Percentiles rank a stretch among this genome's conserved stretches.
These are phyloP conservation scores for Suillus decipiens DNA, from an alignment of 768 basidiomycete species.

Conservation along the genomic window DNA sequence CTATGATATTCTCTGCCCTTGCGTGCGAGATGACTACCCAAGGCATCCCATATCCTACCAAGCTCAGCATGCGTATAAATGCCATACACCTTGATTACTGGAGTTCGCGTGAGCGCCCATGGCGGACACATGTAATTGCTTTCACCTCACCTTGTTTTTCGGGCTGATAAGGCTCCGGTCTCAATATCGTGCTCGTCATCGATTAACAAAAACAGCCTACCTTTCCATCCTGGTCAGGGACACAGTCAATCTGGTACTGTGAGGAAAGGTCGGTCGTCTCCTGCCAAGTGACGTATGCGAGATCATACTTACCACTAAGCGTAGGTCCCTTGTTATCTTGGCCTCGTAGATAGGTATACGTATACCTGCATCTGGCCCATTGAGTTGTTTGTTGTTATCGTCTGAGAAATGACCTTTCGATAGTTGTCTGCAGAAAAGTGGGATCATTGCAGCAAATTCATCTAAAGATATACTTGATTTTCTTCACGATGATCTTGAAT, in stretches of 20 bases:
- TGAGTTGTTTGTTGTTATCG: slow-evolving; percentile 66
- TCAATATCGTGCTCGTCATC: neutral
- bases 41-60: slow-evolving; percentile 47
- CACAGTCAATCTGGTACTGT: slow-evolving; percentile 53
- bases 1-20: slow-evolving; percentile 54
- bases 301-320: slow-evolving; percentile 46
- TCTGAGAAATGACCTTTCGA: slow-evolving; percentile 70
- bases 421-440: slow-evolving; percentile 49
- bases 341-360: slow-evolving; percentile 73
- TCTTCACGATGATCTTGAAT: slow-evolving; percentile 62
- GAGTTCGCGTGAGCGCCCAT: neutral
- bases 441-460: neutral
- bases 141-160: slow-evolving; percentile 39
- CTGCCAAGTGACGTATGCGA: neutral
- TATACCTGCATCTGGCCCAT: slow-evolving; percentile 39
- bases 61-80: slow-evolving; percentile 52
- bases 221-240: slow-evolving; percentile 37
- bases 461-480: slow-evolving; percentile 52
- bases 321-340: slow-evolving; percentile 56
- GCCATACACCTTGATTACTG: slow-evolving; percentile 52
- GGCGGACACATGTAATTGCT: neutral
- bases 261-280: slow-evolving; percentile 2
- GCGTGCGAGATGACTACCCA: slow-evolving; percentile 42
- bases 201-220: slow-evolving; percentile 23
- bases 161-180: slow-evolving; percentile 24